phyloP scores from a whole-genome alignment of 495 filamentous ascomycete species.

The Hypoxylon fuscum region DNA sequence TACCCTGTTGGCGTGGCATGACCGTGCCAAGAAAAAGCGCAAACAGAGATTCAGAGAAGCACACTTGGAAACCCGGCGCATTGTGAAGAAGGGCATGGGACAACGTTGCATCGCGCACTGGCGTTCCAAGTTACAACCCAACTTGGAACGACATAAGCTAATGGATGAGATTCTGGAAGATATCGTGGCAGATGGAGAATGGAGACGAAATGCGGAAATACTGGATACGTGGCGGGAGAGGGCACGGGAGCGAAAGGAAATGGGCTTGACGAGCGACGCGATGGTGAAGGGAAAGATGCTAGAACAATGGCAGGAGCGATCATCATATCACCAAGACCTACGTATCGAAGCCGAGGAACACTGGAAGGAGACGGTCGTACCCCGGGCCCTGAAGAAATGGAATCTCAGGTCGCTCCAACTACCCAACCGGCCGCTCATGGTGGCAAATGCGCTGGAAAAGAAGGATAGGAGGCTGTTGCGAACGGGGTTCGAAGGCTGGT shows the following conservation, averaged over 20 bases:
- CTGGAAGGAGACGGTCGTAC: conserved; percentile 51
- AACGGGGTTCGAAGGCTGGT: conserved; percentile 68
- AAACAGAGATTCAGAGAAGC: conserved; percentile 43
- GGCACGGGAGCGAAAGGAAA: conserved; percentile 30
- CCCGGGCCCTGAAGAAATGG: conserved; percentile 64
- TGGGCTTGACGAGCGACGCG: conserved; percentile 26
- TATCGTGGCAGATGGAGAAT: conserved; percentile 35
- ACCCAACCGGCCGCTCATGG: conserved; percentile 46
- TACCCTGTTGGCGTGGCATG: conserved; percentile 36
- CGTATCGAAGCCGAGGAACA: conserved; percentile 35
- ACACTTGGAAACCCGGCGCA: conserved; percentile 43
- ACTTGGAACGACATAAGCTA: conserved; percentile 30
- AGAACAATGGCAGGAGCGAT: conserved; percentile 37
- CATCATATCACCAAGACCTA: conserved; percentile 25
- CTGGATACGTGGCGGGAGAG: conserved; percentile 55
- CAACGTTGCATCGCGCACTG: conserved; percentile 41
- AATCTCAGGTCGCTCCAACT: conserved; percentile 50
- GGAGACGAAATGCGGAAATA: conserved; percentile 47
- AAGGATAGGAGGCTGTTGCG: conserved; percentile 62
- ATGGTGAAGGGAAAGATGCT: conserved; percentile 51
- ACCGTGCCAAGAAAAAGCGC: conserved; percentile 37
- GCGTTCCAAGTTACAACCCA: conserved; percentile 41
- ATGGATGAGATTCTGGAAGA: conserved; percentile 35
- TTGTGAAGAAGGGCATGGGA: conserved; percentile 47
- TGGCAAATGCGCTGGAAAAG: conserved; percentile 49